Conservation (phyloP, 495 filamentous ascomycete genomes). For the Sabuloglossum arenarium region DNA sequence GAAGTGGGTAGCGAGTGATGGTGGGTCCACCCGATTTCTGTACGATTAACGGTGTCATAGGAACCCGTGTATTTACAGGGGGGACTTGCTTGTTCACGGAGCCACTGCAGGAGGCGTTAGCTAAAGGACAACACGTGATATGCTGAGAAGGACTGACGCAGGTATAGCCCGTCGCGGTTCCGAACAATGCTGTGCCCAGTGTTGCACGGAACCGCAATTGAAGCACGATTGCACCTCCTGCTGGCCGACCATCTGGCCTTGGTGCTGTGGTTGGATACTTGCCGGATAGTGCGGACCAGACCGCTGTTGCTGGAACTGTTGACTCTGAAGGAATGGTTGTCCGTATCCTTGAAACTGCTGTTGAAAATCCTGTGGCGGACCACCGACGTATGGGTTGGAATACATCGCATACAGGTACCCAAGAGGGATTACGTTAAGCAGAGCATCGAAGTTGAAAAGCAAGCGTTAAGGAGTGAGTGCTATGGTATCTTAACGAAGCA, state of each 20-base stretch:
- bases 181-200: slow-evolving; percentile 25
- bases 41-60: not conserved
- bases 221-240: slow-evolving; percentile 18
- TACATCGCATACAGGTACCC: not conserved
- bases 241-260: not conserved
- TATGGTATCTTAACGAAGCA: not conserved
- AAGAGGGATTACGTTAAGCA: not conserved
- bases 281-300: not conserved
- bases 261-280: slow-evolving; percentile 3
- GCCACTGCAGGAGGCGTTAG: not conserved
- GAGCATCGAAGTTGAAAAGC: slow-evolving; percentile 1
- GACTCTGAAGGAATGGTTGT: not conserved
- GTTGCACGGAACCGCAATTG: slow-evolving; percentile 22
- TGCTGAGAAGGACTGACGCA: slow-evolving; percentile 28
- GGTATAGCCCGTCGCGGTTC: slow-evolving; percentile 27
- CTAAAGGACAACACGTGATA: not conserved
- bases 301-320: slow-evolving; percentile 1
- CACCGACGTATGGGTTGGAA: not conserved
- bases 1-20: not conserved
- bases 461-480: not conserved
- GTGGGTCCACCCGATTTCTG: not conserved
- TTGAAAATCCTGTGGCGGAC: not conserved
- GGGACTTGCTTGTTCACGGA: not conserved
- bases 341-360: not conserved
- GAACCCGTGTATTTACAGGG: not conserved